Percentiles rank a stretch among this genome's conserved stretches.
Evolutionary conservation across 1,284 basidiomycete genomes (phyloP).

Genomic region (Papiliotrema laurentii): DNA sequence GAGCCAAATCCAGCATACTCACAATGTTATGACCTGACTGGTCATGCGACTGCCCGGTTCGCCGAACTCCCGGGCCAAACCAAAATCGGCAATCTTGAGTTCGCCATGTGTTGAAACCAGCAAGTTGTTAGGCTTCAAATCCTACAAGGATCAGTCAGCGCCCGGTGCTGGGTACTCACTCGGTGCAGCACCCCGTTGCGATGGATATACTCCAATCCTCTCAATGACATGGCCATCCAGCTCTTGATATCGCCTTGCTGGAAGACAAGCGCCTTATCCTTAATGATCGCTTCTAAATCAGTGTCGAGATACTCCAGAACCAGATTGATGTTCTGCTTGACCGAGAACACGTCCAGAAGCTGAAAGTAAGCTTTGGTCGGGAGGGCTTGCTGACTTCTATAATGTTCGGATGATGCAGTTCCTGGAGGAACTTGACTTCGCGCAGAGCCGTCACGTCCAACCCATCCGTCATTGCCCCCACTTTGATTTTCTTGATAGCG

Average conservation of each 20-base stretch:
- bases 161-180: slow-evolving; percentile 51
- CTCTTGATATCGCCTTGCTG: slow-evolving; percentile 94
- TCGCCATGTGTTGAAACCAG: slow-evolving; percentile 85
- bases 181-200: slow-evolving; percentile 89
- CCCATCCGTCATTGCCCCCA: slow-evolving; percentile 94
- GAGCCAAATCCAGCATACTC: slow-evolving; percentile 16
- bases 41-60: slow-evolving; percentile 90
- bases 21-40: slow-evolving; percentile 94
- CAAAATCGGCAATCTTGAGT: slow-evolving; percentile 98
- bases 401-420: slow-evolving; percentile 90
- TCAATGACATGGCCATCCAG: slow-evolving; percentile 98
- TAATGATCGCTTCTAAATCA: slow-evolving; percentile 96
- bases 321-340: slow-evolving; percentile 92
- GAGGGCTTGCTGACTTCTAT: slow-evolving; percentile 63
- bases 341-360: slow-evolving; percentile 96
- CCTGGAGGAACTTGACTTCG: slow-evolving; percentile 94
- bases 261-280: slow-evolving; percentile 85
- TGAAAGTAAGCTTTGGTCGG: slow-evolving; percentile 36
- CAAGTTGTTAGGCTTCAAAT: slow-evolving; percentile 89
- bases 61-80: slow-evolving; percentile 86
- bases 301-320: slow-evolving; percentile 96
- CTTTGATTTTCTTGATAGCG: slow-evolving; percentile 98
- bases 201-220: slow-evolving; percentile 96
- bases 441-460: slow-evolving; percentile 98
- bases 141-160: background rate